Percentiles rank a stretch among this genome's conserved stretches.
These are phyloP conservation scores for Botryotinia calthae DNA, from an alignment of 2,329 filamentous ascomycete species.

Conservation along the genomic window DNA sequence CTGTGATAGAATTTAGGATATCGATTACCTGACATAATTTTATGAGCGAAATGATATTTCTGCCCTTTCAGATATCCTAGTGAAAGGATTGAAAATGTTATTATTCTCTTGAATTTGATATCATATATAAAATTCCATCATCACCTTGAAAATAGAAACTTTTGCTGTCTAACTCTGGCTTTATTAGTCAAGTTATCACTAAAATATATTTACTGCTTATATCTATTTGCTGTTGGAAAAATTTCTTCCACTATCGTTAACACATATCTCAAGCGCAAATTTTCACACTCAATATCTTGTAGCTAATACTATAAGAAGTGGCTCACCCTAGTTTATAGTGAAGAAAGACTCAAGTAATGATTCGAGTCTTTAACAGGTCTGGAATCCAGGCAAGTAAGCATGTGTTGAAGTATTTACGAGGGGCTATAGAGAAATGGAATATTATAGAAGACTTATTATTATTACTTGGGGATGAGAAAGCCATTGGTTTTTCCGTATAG, in stretches of 20 bases:
- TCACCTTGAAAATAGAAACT: too few relatives aligned
- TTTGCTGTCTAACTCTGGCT: not conserved
- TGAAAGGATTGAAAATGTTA: not conserved
- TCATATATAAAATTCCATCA: accelerated
- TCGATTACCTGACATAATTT: too few relatives aligned
- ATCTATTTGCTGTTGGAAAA: not conserved
- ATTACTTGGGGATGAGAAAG: not conserved
- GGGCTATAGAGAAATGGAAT: not conserved
- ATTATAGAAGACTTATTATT: not conserved
- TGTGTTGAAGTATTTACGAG: accelerated
- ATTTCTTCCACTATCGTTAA: not conserved
- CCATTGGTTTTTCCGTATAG: not conserved
- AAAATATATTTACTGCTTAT: not conserved
- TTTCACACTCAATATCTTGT: too few relatives aligned
- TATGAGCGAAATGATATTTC: accelerated
- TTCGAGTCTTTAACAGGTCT: accelerated
- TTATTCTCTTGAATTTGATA: too few relatives aligned
- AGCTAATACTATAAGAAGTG: too few relatives aligned
- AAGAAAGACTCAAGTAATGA: not conserved
- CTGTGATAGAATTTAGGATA: not conserved
- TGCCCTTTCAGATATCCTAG: not conserved
- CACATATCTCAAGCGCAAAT: accelerated
- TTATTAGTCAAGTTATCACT: not conserved
- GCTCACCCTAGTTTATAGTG: too few relatives aligned
- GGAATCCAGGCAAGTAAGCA: too few relatives aligned